Evolutionary conservation across 2,329 filamentous ascomycete genomes (phyloP).

Genomic region (Pyrenophora teres): DNA sequence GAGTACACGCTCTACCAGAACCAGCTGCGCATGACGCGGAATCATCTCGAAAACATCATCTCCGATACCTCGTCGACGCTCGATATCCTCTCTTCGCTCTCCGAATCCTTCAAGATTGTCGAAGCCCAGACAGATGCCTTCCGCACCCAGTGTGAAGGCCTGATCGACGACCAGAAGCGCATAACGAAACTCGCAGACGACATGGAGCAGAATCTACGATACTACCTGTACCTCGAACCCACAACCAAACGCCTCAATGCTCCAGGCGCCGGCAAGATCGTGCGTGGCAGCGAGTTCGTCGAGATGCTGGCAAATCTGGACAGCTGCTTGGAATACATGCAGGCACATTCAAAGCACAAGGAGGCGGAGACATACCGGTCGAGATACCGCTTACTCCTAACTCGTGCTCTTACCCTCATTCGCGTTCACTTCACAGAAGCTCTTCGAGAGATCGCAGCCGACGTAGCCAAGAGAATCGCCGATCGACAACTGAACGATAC

Average conservation of each 20-base stretch:
- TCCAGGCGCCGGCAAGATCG: conserved; percentile 82
- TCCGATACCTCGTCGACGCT: conserved; percentile 77
- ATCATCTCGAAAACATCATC: conserved; percentile 80
- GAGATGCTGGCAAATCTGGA: conserved; percentile 88
- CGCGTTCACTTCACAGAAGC: conserved; percentile 68
- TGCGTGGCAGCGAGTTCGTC: conserved; percentile 81
- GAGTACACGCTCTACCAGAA: conserved; percentile 84
- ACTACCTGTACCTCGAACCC: conserved; percentile 91
- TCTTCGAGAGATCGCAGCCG: conserved; percentile 65
- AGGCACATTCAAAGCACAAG: conserved; percentile 79
- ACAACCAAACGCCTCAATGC: conserved; percentile 90
- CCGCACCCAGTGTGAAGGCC: conserved; percentile 85
- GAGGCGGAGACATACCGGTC: conserved; percentile 88
- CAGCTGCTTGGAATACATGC: conserved; percentile 91
- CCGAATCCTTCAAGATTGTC: conserved; percentile 84
- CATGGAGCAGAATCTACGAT: conserved; percentile 87
- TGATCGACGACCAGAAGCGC: conserved; percentile 79
- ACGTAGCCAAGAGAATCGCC: conserved; percentile 66
- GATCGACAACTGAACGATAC: conserved; percentile 73
- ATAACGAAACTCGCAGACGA: conserved; percentile 80
- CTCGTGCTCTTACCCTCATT: conserved; percentile 68
- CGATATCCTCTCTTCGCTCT: conserved; percentile 75
- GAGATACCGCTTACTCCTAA: conserved; percentile 81
- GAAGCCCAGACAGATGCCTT: conserved; percentile 92
- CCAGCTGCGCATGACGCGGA: conserved; percentile 78